A percentile compares a stretch with the other conserved stretches of the same genome.
Evolutionary conservation across 2,329 filamentous ascomycete species (phyloP).

Genomic region (Pseudogymnoascus sp.): DNA sequence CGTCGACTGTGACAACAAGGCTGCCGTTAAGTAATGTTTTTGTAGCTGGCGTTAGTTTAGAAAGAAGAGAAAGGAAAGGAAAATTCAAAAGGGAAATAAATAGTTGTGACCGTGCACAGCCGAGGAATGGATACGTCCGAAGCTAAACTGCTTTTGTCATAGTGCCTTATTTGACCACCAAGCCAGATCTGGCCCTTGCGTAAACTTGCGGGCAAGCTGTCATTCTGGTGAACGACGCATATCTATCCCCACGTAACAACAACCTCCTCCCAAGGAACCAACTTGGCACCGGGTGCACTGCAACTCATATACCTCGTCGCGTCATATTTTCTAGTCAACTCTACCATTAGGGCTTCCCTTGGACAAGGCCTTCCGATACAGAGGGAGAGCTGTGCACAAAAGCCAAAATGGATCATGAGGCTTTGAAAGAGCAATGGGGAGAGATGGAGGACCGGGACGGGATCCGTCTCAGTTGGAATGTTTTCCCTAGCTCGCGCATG

Average conservation of each 20-base stretch:
- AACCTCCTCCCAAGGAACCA: conserved; percentile 3
- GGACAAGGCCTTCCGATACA: conserved; percentile 5
- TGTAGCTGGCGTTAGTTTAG: conserved; percentile 41
- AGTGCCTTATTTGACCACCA: neutral
- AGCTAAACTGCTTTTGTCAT: conserved; percentile 14
- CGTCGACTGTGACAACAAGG: conserved; percentile 38
- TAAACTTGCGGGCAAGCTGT: conserved; percentile 9
- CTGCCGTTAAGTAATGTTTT: conserved; percentile 50
- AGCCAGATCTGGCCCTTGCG: conserved; percentile 7
- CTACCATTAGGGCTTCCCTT: neutral
- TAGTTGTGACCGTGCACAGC: conserved; percentile 24
- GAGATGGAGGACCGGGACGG: conserved; percentile 96
- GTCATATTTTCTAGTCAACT: conserved; percentile 1
- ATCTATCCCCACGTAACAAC: conserved; percentile 6
- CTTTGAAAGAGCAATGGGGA: conserved; percentile 90
- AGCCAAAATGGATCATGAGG: conserved; percentile 74
- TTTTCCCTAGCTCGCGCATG: conserved; percentile 96
- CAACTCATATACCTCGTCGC: neutral
- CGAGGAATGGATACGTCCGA: conserved; percentile 26
- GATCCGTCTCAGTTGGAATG: conserved; percentile 95
- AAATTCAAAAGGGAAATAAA: conserved; percentile 22
- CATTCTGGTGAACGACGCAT: conserved; percentile 8
- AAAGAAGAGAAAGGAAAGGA: conserved; percentile 31
- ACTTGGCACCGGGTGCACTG: conserved; percentile 6
- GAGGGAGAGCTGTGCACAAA: conserved; percentile 1